Evolutionary conservation across 352 stramenopile genomes (phyloP).

Genomic region (Paralagenidium karlingii): DNA sequence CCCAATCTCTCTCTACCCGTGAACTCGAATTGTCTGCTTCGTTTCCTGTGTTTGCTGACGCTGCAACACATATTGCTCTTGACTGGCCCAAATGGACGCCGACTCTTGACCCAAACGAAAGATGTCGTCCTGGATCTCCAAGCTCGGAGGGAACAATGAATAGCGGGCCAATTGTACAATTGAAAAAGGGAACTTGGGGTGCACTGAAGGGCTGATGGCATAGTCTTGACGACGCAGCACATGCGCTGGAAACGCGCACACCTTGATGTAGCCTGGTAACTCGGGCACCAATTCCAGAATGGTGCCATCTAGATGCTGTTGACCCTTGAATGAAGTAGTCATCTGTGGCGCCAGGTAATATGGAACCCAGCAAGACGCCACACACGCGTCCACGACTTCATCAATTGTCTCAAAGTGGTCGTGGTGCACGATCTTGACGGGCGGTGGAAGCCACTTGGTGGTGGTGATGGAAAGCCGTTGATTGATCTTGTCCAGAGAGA

Average conservation of each 20-base stretch:
- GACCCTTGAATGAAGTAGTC: constrained; percentile 34
- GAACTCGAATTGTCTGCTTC: too few species aligned
- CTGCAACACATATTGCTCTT: too few species aligned
- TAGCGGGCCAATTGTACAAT: constrained; percentile 42
- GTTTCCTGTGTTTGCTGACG: too few species aligned
- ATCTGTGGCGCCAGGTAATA: constrained; percentile 52
- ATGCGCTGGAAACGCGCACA: constrained; percentile 51
- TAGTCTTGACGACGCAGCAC: constrained; percentile 46
- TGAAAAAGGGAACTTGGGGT: constrained; percentile 36
- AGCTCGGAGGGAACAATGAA: constrained; percentile 39
- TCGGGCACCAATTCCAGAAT: constrained; percentile 57
- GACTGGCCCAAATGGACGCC: constrained; percentile 35
- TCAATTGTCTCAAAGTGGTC: constrained; percentile 41
- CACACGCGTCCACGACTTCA: constrained; percentile 45
- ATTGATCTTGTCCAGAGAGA: constrained; percentile 23
- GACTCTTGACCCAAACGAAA: constrained; percentile 40
- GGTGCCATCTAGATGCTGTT: constrained; percentile 59
- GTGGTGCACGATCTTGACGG: constrained; percentile 25
- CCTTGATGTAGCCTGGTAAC: constrained; percentile 44
- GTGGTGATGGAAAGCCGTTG: constrained; percentile 51
- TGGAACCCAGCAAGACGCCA: constrained; percentile 67
- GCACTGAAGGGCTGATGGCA: constrained; percentile 61
- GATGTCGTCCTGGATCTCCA: constrained; percentile 45
- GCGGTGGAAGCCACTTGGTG: constrained; percentile 57
- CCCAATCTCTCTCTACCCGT: too few species aligned